phyloP scores from a whole-genome alignment of 1,284 basidiomycete genomes.

The Meripilus lineatus region DNA sequence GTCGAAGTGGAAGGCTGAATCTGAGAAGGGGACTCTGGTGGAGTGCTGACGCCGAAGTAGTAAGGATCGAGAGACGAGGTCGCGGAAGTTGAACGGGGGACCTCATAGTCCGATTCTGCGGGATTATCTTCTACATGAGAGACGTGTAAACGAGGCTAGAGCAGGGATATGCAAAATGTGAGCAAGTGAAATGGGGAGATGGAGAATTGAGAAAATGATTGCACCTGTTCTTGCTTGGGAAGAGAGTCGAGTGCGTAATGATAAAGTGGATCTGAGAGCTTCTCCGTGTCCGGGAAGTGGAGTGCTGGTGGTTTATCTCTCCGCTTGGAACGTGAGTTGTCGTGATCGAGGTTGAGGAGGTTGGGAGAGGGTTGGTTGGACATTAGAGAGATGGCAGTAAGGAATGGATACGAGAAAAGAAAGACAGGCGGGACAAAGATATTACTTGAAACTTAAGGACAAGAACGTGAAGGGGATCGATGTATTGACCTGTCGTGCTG shows the following conservation, averaged over 20 bases:
- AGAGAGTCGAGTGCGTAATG: constrained; percentile 23
- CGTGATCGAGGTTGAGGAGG: constrained; percentile 16
- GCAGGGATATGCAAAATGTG: too few species aligned
- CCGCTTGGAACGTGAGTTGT: constrained; percentile 28
- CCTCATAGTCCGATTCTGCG: constrained; percentile 27
- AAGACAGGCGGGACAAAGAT: too few species aligned
- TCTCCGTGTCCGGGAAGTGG: constrained; percentile 23
- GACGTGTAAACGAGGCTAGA: constrained; percentile 36
- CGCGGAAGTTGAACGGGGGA: constrained; percentile 54
- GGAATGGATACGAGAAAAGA: constrained; percentile 29
- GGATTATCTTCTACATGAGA: constrained; percentile 28
- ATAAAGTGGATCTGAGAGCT: constrained; percentile 21
- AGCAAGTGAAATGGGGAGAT: neutral
- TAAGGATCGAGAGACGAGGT: constrained; percentile 80
- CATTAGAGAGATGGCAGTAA: constrained; percentile 29
- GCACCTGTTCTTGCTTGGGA: constrained; percentile 22
- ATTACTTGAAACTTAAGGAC: constrained; percentile 21
- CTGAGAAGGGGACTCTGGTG: constrained; percentile 56
- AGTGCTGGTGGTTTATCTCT: constrained; percentile 35
- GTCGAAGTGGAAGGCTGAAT: constrained; percentile 41
- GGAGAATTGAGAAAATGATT: constrained; percentile 1
- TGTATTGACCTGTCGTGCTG: too few species aligned
- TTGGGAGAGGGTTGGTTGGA: constrained; percentile 29
- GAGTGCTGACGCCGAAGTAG: constrained; percentile 68
- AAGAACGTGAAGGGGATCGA: neutral